A percentile compares a stretch with the other conserved stretches of the same genome.
phyloP scores from a whole-genome alignment of 2,329 filamentous ascomycete genomes.

The Verticillium klebahnii region DNA sequence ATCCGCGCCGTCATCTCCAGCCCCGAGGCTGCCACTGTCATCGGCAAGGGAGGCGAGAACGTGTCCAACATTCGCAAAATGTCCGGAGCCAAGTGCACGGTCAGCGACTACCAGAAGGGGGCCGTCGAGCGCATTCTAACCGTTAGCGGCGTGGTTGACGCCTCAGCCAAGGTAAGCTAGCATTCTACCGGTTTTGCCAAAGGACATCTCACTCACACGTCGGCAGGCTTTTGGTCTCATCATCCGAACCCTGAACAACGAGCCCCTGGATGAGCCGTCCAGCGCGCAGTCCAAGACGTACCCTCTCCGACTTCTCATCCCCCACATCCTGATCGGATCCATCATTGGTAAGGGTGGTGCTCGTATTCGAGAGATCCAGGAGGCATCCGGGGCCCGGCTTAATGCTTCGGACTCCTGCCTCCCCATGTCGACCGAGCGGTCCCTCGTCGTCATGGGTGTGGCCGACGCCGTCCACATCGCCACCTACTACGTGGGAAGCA shows the following conservation, averaged over 20 bases:
- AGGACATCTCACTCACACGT: slow-evolving; percentile 1
- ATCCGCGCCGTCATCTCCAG: slow-evolving; percentile 96
- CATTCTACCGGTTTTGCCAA: not conserved
- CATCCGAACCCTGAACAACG: slow-evolving; percentile 96
- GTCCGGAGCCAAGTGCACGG: slow-evolving; percentile 96
- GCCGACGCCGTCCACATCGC: slow-evolving; percentile 98
- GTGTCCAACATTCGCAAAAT: slow-evolving; percentile 93
- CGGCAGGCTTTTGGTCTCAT: slow-evolving; percentile 89
- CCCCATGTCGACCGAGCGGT: slow-evolving; percentile 91
- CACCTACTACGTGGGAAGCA: slow-evolving; percentile 97
- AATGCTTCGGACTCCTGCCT: slow-evolving; percentile 96
- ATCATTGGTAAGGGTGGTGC: slow-evolving; percentile 98
- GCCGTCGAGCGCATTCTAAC: slow-evolving; percentile 97
- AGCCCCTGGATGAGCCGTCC: slow-evolving; percentile 81
- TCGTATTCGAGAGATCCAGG: slow-evolving; percentile 96
- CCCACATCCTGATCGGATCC: slow-evolving; percentile 94
- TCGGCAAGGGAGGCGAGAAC: slow-evolving; percentile 98
- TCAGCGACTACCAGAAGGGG: slow-evolving; percentile 96
- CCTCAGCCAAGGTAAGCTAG: slow-evolving; percentile 77
- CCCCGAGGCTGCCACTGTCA: slow-evolving; percentile 93
- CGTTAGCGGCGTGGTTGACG: slow-evolving; percentile 93
- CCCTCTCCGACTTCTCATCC: slow-evolving; percentile 88
- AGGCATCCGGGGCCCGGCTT: slow-evolving; percentile 90
- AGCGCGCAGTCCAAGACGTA: slow-evolving; percentile 96
- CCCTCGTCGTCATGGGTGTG: slow-evolving; percentile 95